Percentiles rank a stretch among this genome's conserved stretches.
phyloP scores from a whole-genome alignment of 2,329 filamentous ascomycete genomes.

The Cercospora sojina region DNA sequence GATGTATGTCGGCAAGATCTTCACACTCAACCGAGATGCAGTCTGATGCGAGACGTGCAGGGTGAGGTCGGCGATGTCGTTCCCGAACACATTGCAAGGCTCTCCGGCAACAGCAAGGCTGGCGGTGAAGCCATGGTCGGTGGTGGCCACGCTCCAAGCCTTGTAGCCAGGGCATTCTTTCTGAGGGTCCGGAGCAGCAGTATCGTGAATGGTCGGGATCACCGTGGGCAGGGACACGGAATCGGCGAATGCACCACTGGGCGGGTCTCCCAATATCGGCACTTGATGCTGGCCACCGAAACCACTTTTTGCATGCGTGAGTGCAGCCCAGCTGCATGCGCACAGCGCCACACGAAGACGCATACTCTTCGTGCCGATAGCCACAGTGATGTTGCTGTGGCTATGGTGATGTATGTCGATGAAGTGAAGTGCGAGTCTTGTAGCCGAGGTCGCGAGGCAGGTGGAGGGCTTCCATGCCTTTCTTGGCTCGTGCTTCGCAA shows the following conservation, averaged over 20 bases:
- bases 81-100: conserved; percentile 31
- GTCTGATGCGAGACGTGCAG: conserved; percentile 33
- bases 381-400: not conserved
- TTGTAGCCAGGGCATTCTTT: conserved; percentile 33
- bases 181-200: conserved; percentile 31
- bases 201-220: conserved; percentile 26
- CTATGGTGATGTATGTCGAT: conserved; percentile 4
- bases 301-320: conserved; percentile 4
- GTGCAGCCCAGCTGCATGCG: not conserved
- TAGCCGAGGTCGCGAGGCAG: conserved; percentile 7
- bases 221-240: conserved; percentile 11
- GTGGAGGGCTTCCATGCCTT: not conserved
- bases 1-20: conserved; percentile 30
- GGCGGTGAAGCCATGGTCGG: conserved; percentile 29
- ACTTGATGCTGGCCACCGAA: conserved; percentile 4
- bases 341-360: not conserved
- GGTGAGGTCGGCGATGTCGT: conserved; percentile 29
- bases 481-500: not conserved
- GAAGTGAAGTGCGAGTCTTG: conserved; percentile 1
- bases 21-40: conserved; percentile 30
- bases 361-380: not conserved
- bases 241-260: not conserved
- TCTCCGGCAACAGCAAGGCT: conserved; percentile 30
- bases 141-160: conserved; percentile 25
- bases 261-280: not conserved